These are phyloP conservation scores for Kurtzmaniella quercitrusa DNA, from an alignment of 1,139 yeast genomes.

Conservation along the genomic window DNA sequence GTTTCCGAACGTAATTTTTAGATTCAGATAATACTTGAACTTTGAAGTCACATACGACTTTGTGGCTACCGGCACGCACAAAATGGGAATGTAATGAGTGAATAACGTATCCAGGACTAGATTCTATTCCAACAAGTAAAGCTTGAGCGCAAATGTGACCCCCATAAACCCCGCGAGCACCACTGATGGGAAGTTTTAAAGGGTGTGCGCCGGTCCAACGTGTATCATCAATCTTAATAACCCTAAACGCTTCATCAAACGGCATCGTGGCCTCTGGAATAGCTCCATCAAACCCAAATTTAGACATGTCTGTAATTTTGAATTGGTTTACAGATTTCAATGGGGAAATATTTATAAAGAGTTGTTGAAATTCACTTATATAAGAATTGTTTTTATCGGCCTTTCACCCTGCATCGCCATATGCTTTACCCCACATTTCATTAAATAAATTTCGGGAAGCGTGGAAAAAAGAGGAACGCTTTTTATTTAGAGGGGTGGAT, in stretches of 20 bases:
- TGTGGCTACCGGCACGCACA: slow-evolving; percentile 45
- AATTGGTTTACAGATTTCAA: too few relatives aligned
- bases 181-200: slow-evolving; percentile 35
- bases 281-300: not conserved
- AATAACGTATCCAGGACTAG: slow-evolving; percentile 30
- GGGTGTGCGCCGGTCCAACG: slow-evolving; percentile 37
- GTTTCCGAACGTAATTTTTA: slow-evolving; percentile 21
- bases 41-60: slow-evolving; percentile 49
- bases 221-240: slow-evolving; percentile 26
- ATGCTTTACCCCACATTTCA: not conserved
- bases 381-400: too few relatives aligned
- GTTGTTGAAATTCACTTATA: too few relatives aligned
- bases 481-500: too few relatives aligned
- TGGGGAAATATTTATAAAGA: too few relatives aligned
- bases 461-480: not conserved
- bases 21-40: slow-evolving; percentile 50
- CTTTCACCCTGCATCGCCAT: not conserved
- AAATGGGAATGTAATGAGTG: slow-evolving; percentile 40
- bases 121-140: slow-evolving; percentile 56
- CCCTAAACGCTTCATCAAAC: slow-evolving; percentile 39
- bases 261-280: not conserved
- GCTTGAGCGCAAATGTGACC: slow-evolving; percentile 77
- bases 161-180: slow-evolving; percentile 75
- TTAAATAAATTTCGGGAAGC: not conserved
- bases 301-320: not conserved